phyloP scores from a whole-genome alignment of 768 basidiomycete genomes.

The Rhodotorula babjevae region DNA sequence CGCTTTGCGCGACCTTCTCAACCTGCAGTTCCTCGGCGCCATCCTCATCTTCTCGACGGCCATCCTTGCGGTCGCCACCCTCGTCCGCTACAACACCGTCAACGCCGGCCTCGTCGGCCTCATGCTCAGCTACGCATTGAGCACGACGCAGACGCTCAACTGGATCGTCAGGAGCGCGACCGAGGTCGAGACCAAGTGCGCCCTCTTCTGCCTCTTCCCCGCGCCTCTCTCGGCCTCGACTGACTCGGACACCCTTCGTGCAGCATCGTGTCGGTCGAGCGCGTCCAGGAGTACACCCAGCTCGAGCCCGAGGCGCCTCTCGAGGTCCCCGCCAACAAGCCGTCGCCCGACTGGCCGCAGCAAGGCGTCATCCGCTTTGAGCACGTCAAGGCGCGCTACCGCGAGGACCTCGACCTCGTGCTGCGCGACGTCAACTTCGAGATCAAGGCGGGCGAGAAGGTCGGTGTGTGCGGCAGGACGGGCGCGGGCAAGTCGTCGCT shows the following conservation, averaged over 20 bases:
- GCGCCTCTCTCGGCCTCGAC: slow-evolving; percentile 53
- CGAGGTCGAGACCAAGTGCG: slow-evolving; percentile 24
- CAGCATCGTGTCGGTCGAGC: slow-evolving; percentile 74
- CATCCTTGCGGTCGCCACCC: slow-evolving; percentile 36
- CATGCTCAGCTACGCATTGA: slow-evolving; percentile 56
- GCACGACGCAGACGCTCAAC: slow-evolving; percentile 40
- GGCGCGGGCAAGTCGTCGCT: slow-evolving; percentile 54
- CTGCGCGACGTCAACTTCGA: slow-evolving; percentile 68
- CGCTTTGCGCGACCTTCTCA: background rate
- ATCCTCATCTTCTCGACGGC: slow-evolving; percentile 43
- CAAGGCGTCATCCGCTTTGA: slow-evolving; percentile 69
- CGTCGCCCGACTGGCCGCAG: slow-evolving; percentile 60
- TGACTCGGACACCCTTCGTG: slow-evolving; percentile 38
- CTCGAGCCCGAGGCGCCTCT: slow-evolving; percentile 66
- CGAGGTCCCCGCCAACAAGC: slow-evolving; percentile 51
- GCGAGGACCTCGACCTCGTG: slow-evolving; percentile 71
- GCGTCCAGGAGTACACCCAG: slow-evolving; percentile 74
- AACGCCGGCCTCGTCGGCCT: slow-evolving; percentile 54
- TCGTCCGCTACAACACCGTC: slow-evolving; percentile 28
- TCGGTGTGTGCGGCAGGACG: slow-evolving; percentile 69
- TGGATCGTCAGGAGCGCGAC: slow-evolving; percentile 51
- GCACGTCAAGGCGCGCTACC: slow-evolving; percentile 69
- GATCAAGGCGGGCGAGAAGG: slow-evolving; percentile 71
- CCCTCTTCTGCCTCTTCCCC: slow-evolving; percentile 49
- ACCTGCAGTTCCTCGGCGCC: slow-evolving; percentile 35